Evolutionary conservation across 495 filamentous ascomycete genomes (phyloP), one percentile per base, ranked within the genome.

Genomic region (Xylaria sp.): DNA sequence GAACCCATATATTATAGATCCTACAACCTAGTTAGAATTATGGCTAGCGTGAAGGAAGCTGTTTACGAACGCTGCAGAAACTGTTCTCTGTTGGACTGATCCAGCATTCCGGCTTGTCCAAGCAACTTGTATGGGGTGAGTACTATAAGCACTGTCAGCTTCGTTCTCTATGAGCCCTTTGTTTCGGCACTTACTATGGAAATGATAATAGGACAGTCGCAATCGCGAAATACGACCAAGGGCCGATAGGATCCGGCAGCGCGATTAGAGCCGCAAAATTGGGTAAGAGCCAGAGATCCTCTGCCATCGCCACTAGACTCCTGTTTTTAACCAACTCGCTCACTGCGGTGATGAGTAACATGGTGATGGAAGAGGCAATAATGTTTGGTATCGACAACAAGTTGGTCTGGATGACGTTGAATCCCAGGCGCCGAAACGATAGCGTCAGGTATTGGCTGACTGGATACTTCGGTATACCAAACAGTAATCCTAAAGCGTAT

Each of bases 341-440:
- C 1, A 75, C 5, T 4, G 75, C 73, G 5, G 75, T 76, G 35
- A 76, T 76, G 44, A 76, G 62, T 57, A 74, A 41, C 74, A 75
- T 75, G 3, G 74, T 69, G 46, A 75, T 66, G 43, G 71, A 71
- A 41, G 71, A 71, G 4, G 64, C 50, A 50, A 75, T 44, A 52
- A 75, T 35, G 50, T 75, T 57, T 35, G 74, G 74, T 40, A 75
- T 75, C 33, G 68, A 69, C 31, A 75, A 65, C 8, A 75, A 43
- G 61, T 93, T 93, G 14, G 88, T 88, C 65, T 91, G 76, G 77
- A 93, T 91, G n/a, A 90, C 91, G 66, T 83, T 82, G 80, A 93
- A 94, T 5, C 89, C 89, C 1, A 93, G 80, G 0, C 84, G 82
- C 64, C 85, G 83, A 40, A 93, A 80, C n/a, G 88, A 83, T 3